Base-by-base conservation (phyloP, 371 early-diverging fungal species). In the Apophysomyces sp. region DNA sequence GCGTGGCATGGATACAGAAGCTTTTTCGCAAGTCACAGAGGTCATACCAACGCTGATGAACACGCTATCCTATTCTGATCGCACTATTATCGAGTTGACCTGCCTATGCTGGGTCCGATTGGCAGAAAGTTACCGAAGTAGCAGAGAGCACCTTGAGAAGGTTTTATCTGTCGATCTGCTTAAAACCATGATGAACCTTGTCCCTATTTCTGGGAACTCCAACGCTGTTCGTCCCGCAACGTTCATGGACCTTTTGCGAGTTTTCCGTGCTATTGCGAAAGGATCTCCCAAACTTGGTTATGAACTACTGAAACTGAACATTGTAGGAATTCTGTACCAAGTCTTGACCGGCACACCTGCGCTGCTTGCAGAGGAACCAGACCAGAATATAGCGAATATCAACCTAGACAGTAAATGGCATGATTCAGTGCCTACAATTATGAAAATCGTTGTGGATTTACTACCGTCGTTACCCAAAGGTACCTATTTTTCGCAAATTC, bases 21-120 rank as follows among this genome's bases (percentile, higher is more conserved):
- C 80, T 40, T 84, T 88, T 56, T 37, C 73, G 0, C 91, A 86
- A 78, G 87, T 89, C 1, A 71, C 79, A 63, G 91, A 89, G 37
- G 80, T 89, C 8, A 66, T 91, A 4, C 92, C 91, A 4, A 90
- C 82, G 4, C 62, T 95, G 3, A 86, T 87, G 69, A 84, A 85
- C 37, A 82, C 92, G 15, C 68, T 93, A 26, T 66, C 65, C 2
- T 86, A 90, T 63, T 71, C 83, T 0, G 96, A 96, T 63, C 78
- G 86, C 57, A 89, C 86, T 53, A 78, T 93, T 1, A 88, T 89
- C 18, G 92, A 94, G 64, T 72, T 88, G 30, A 75, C 86, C 0
- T 91, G 94, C 27, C 68, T 83, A 0, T 85, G 86, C 41, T 76
- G 93, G 69, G 83, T 83, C 18, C 68, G 88, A 28, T 81, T 94